Percentiles rank a stretch among this genome's conserved stretches.
Conservation (phyloP, 257 asterid genomes). For the Solanum virginianum region DNA sequence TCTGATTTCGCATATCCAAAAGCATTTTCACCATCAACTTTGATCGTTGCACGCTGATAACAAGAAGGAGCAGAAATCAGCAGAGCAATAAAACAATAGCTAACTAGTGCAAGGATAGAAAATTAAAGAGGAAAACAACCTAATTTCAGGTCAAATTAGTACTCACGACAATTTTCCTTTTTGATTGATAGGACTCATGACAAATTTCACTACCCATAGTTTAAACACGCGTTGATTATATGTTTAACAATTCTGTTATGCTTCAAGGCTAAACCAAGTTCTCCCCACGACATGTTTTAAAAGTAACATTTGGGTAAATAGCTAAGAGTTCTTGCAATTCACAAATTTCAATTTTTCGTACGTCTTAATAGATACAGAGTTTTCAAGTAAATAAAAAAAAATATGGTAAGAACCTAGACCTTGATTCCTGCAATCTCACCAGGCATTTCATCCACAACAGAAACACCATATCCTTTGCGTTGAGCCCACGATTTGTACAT, state of each 20-base stretch:
- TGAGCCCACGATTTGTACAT: constrained; percentile 96
- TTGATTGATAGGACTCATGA: background rate
- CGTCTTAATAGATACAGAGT: background rate
- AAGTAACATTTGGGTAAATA: background rate
- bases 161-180: background rate
- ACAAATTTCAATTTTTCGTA: background rate
- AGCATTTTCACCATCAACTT: constrained; percentile 81
- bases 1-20: constrained; percentile 94
- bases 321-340: background rate
- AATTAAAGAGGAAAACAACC: background rate
- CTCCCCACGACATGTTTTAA: background rate
- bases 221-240: background rate
- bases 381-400: background rate
- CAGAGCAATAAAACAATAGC: background rate
- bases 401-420: constrained; percentile 29
- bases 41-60: constrained; percentile 79
- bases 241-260: background rate
- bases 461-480: constrained; percentile 50
- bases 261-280: background rate
- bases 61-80: background rate
- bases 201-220: background rate
- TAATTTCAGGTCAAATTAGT: background rate
- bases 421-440: constrained; percentile 96
- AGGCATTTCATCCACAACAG: constrained; percentile 90
- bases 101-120: background rate